Evolutionary conservation across 2,329 filamentous ascomycete species (phyloP), one percentile per base, ranked within the genome.

Genomic region (Botrytis sinoallii): DNA sequence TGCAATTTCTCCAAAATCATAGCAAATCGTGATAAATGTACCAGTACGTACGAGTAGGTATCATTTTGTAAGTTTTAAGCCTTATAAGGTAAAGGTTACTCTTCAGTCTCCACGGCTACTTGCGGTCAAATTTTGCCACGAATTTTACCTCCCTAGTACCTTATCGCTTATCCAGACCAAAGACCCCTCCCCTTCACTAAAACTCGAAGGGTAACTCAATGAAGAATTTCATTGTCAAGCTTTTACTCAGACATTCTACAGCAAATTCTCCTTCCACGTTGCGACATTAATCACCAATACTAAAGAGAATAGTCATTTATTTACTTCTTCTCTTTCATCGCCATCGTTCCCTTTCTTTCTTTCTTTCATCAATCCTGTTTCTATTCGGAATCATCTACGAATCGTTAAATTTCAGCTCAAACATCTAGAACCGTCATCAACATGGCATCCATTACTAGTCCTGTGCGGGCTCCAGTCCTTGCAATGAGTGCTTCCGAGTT

Each of bases 401-500:
- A 14, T 48, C 16, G 16, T 40, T 48, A 10, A 68, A 29, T 20
- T 16, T 32, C 40, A 20, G 67, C n/a, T 9, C 14, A 35, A 63
- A 32, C 12, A 75, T 73, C 29, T 22, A 32, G 32, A 29, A 20
- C 32, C 25, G 44, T 48, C n/a, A 74, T 52, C 70, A 76, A 74
- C 8, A 76, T 76, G 74, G 59, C 75, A 38, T 77, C 79, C 32
- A 75, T 74, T n/a, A 75, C 73, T 38, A 78, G 72, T 57, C 79
- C 79, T 61, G 77, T 74, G 22, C 74, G 73, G 40, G 74, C 75
- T n/a, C 76, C 77, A 67, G 73, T 76, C 32, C 75, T 81, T 48
- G 85, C 85, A 67, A 80, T 89, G 80, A 91, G 90, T 73, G 92
- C 95, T 77, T 92, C 91, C 64, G 91, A 97, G 84, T 90, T 98